Evolutionary conservation across 441 rosid species (phyloP).

Genomic region (Capsella rubella): DNA sequence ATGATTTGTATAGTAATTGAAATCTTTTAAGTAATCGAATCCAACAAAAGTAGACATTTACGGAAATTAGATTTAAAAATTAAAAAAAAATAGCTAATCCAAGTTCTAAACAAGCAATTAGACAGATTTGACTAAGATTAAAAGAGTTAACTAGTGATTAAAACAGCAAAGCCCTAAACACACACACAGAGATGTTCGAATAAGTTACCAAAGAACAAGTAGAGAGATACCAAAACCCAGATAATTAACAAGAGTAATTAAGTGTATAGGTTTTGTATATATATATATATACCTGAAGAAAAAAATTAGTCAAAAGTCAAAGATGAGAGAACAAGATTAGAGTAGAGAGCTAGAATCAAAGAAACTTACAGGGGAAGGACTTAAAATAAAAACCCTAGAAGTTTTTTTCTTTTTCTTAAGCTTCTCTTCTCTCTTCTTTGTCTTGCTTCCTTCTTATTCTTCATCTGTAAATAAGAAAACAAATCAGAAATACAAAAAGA

Average conservation of each 20-base stretch:
- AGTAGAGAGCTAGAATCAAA: conserved; percentile 3
- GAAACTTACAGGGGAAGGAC: conserved; percentile 45
- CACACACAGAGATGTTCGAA: not conserved
- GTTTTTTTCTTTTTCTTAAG: not conserved
- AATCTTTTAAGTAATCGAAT: not conserved
- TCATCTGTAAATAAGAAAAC: conserved; percentile 45
- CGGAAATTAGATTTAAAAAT: not conserved
- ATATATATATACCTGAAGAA: conserved; percentile 11
- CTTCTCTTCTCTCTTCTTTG: conserved; percentile 29
- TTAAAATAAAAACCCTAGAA: conserved; percentile 30
- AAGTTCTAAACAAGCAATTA: conserved; percentile 23
- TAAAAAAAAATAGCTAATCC: not conserved
- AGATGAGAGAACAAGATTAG: conserved; percentile 1
- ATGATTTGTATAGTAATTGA: not conserved
- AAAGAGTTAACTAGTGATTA: not conserved
- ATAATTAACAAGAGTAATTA: not conserved
- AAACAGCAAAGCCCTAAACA: not conserved
- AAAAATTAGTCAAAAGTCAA: conserved; percentile 22
- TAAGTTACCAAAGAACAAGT: conserved; percentile 15
- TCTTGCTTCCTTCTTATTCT: conserved; percentile 26
- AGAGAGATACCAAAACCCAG: not conserved
- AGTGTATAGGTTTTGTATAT: no score
- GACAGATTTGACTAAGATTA: not conserved
- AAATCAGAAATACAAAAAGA: conserved; percentile 38
- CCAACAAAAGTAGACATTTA: not conserved